Percentiles rank a stretch among this genome's conserved stretches.
These are phyloP conservation scores for Chernovozyma aurita DNA, from an alignment of 1,139 yeast genomes.

Conservation along the genomic window DNA sequence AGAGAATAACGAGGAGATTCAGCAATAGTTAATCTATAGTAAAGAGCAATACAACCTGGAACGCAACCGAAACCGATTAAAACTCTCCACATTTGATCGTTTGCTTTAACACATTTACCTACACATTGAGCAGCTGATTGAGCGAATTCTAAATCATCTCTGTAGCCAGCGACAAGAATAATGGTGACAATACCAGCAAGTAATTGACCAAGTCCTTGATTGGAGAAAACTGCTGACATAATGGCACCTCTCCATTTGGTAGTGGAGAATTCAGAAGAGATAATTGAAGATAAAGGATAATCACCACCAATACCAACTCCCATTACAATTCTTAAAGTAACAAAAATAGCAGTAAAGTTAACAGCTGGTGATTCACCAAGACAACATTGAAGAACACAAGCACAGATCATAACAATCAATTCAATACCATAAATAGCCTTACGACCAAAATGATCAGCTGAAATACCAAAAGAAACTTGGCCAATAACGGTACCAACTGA, in stretches of 20 bases:
- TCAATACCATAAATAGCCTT: conserved; percentile 85
- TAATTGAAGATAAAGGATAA: conserved; percentile 93
- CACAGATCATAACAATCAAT: conserved; percentile 75
- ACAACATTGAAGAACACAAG: conserved; percentile 73
- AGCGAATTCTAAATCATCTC: conserved; percentile 50
- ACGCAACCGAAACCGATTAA: conserved; percentile 84
- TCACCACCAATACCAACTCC: conserved; percentile 99
- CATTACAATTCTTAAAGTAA: conserved; percentile 76
- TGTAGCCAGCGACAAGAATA: conserved; percentile 68
- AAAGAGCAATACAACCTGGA: conserved; percentile 78
- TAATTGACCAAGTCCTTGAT: conserved; percentile 90
- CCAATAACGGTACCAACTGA: conserved; percentile 95
- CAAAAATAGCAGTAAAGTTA: conserved; percentile 64
- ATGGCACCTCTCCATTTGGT: conserved; percentile 96
- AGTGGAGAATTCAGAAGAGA: conserved; percentile 83
- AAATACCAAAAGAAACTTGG: conserved; percentile 78
- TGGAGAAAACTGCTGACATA: conserved; percentile 90
- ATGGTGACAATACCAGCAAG: conserved; percentile 81
- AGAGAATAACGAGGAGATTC: conserved; percentile 88
- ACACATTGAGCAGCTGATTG: conserved; percentile 54
- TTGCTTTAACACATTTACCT: conserved; percentile 62
- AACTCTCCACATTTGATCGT: conserved; percentile 94
- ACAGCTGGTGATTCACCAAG: conserved; percentile 67
- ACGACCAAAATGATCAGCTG: conserved; percentile 86
- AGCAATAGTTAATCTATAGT: conserved; percentile 88